Evolutionary conservation across 768 basidiomycete species (phyloP).

Genomic region (Clitopilus hobsonii): DNA sequence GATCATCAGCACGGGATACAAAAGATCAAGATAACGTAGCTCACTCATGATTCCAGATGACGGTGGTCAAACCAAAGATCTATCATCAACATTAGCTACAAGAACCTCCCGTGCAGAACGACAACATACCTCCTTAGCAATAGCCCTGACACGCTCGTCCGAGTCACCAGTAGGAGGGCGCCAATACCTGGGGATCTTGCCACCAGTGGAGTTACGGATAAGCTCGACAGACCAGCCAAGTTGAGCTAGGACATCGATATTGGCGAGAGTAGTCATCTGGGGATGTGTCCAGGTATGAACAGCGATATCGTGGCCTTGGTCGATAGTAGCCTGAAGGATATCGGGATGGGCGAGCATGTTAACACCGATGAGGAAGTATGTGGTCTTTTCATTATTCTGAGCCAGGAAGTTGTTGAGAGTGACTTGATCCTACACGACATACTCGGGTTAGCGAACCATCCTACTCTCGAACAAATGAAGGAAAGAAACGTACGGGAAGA

Average conservation of each 20-base stretch:
- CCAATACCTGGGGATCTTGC: conserved; percentile 70
- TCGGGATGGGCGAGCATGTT: conserved; percentile 61
- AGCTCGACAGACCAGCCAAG: conserved; percentile 80
- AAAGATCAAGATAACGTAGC: not conserved
- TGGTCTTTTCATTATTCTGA: conserved; percentile 57
- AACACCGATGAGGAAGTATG: conserved; percentile 87
- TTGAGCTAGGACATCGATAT: conserved; percentile 59
- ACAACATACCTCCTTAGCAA: conserved; percentile 65
- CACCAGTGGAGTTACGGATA: conserved; percentile 77
- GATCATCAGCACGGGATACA: not conserved
- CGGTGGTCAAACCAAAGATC: conserved; percentile 78
- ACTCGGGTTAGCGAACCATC: not conserved
- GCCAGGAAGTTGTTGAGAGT: conserved; percentile 63
- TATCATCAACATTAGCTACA: conserved; percentile 8
- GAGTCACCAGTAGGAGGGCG: conserved; percentile 85
- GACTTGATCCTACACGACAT: conserved; percentile 27
- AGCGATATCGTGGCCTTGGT: conserved; percentile 40
- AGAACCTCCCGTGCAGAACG: not conserved
- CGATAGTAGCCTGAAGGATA: conserved; percentile 51
- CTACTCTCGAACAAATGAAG: not conserved
- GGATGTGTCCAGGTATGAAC: conserved; percentile 72
- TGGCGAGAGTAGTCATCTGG: conserved; percentile 75
- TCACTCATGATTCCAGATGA: conserved; percentile 89
- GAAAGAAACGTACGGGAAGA: conserved; percentile 26
- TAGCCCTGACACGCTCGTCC: conserved; percentile 79